Conservation (phyloP, 441 rosid species). For the Melastoma candidum region DNA sequence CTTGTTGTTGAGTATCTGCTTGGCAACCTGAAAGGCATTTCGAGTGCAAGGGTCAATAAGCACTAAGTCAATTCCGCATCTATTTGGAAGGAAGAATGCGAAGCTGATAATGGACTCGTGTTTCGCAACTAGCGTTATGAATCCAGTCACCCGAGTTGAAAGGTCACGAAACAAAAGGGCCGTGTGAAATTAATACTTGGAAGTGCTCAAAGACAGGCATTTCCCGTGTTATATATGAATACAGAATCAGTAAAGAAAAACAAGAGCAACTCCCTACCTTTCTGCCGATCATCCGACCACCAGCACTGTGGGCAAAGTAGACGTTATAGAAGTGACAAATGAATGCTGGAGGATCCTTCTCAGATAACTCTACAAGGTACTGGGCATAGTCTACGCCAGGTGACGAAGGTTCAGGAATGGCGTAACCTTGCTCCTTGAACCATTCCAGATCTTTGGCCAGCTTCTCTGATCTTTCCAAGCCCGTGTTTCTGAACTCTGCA, state of each 20-base stretch:
- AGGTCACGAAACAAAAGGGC: too few species aligned
- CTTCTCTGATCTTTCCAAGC: conserved; percentile 12
- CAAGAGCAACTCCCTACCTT: conserved; percentile 33
- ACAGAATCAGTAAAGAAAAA: too few species aligned
- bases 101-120: background rate
- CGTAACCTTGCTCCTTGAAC: conserved; percentile 13
- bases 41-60: conserved; percentile 2
- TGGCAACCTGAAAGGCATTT: conserved; percentile 48
- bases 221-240: too few species aligned
- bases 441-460: conserved; percentile 11
- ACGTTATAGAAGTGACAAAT: conserved; percentile 92
- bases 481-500: conserved; percentile 10
- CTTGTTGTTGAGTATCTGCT: conserved; percentile 52
- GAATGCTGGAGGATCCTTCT: conserved; percentile 87
- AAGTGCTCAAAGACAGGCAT: too few species aligned
- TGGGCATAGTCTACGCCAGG: conserved; percentile 55
- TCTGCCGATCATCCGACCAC: conserved; percentile 94
- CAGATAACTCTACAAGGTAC: conserved; percentile 54
- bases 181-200: too few species aligned
- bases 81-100: background rate
- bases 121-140: too few species aligned
- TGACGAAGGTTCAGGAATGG: conserved; percentile 57
- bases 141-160: too few species aligned
- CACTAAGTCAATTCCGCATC: background rate
- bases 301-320: conserved; percentile 91